A percentile compares a stretch with the other conserved stretches of the same genome.
These are phyloP conservation scores for Aspergillus wentii DNA, from an alignment of 495 filamentous ascomycete species.

Conservation along the genomic window DNA sequence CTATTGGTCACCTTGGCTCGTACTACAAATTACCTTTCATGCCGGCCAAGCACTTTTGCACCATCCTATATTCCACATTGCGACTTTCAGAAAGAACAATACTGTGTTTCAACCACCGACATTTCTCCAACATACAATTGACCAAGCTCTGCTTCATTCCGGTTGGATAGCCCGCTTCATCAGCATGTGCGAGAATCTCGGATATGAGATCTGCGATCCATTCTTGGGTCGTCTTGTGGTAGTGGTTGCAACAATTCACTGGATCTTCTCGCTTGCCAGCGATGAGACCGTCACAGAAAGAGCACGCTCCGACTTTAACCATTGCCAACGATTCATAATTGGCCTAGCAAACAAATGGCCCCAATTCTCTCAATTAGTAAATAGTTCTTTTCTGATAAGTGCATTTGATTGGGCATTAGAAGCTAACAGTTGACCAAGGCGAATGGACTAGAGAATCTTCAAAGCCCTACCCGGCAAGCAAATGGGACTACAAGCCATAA, in stretches of 20 bases:
- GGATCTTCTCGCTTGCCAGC: conserved; percentile 11
- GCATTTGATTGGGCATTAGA: background rate
- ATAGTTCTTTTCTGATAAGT: background rate
- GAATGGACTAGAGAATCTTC: background rate
- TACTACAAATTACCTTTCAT: conserved; percentile 4
- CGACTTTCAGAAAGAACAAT: background rate
- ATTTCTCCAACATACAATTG: conserved; percentile 7
- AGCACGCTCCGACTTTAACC: background rate
- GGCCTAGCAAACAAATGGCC: background rate
- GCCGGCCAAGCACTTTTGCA: conserved; percentile 2
- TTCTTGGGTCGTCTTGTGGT: conserved; percentile 2
- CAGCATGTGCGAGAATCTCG: background rate
- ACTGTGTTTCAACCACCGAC: background rate
- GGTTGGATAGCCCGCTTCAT: conserved; percentile 6
- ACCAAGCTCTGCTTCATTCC: conserved; percentile 6
- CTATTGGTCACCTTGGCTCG: conserved; percentile 7
- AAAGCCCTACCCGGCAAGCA: background rate
- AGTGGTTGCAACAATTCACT: conserved; percentile 2
- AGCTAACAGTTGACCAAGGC: no score
- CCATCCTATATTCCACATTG: conserved; percentile 7
- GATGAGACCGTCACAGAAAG: conserved; percentile 1
- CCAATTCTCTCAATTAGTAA: conserved; percentile 1
- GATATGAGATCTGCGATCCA: conserved; percentile 2
- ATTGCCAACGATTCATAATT: background rate
- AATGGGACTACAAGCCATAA: background rate